Conservation (phyloP, 768 basidiomycete species). For the Boletus vinaceobasis region DNA sequence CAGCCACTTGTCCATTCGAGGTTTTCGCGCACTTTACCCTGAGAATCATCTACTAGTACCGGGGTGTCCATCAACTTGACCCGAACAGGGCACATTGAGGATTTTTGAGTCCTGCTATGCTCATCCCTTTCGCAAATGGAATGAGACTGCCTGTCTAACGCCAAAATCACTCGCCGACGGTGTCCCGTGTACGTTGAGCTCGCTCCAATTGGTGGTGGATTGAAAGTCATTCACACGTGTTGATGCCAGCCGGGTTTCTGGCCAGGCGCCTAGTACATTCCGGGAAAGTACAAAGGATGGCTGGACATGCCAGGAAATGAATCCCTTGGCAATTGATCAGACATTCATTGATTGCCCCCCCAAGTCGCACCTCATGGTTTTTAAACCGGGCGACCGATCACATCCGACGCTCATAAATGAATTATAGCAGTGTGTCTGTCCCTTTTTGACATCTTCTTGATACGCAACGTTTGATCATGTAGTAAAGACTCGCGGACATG, state of each 20-base stretch:
- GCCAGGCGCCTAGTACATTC: background rate
- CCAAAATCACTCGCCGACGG: background rate
- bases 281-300: background rate
- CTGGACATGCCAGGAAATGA: background rate
- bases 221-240: background rate
- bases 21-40: background rate
- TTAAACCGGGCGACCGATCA: background rate
- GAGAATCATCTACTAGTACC: background rate
- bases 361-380: background rate
- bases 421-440: background rate
- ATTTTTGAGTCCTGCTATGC: background rate
- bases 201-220: background rate
- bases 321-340: background rate
- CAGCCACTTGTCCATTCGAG: background rate
- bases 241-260: background rate
- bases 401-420: background rate
- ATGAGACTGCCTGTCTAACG: background rate
- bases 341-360: background rate
- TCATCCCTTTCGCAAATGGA: background rate
- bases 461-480: background rate
- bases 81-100: background rate
- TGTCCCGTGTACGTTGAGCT: background rate
- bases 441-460: background rate
- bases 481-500: background rate
- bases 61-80: background rate